Base-by-base conservation (phyloP, 2,329 filamentous ascomycete species). In the Chaetoscypha palmicola region DNA sequence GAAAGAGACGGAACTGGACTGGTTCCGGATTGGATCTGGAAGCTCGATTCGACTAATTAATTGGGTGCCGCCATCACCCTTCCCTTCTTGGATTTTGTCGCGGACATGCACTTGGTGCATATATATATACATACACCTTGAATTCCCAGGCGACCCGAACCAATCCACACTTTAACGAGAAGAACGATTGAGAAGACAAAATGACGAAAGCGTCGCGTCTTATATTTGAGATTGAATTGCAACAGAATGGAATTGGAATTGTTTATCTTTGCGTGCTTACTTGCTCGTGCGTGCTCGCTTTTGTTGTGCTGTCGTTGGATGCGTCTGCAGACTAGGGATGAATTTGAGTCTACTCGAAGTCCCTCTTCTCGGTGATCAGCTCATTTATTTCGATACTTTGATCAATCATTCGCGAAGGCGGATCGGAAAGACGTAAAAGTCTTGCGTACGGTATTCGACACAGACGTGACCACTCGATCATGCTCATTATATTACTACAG, bases 41-140 rank as follows among this genome's bases (percentile, higher is more conserved):
- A 40, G 35, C 42, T 45, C 37, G 42, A 45, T 45, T 20, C 36
- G 42, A 45, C 33, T 39, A 45, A 39, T 45, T 37, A 19, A 38
- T 34, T 20, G 36, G 42, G 42, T 45, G 42, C 31, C 21, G 30
- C 23, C 30, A 39, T 40, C 42, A 45, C 42, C 42, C 30, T 40
- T 40, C 37, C 32, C 30, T 32, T 31, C 35, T 38, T 24, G 32
- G 11, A 21, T 33, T 9, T 16, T 34, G 28, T 14, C 24, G 20
- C 22, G 10, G 17, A 19, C 24, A 33, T 31, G 26, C 8, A 16
- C 23, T 20, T 37, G n/a, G 11, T 28, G 33, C 35, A 21, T 41
- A 45, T 39, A 40, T 45, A 35, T 31, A 34, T 40, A 40, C 17
- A 45, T 31, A 28, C 24, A 28, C 24, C 7, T 28, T 12, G 12